Evolutionary conservation across 2,329 filamentous ascomycete species (phyloP).

Genomic region (Hymenoscyphus fraxineus): DNA sequence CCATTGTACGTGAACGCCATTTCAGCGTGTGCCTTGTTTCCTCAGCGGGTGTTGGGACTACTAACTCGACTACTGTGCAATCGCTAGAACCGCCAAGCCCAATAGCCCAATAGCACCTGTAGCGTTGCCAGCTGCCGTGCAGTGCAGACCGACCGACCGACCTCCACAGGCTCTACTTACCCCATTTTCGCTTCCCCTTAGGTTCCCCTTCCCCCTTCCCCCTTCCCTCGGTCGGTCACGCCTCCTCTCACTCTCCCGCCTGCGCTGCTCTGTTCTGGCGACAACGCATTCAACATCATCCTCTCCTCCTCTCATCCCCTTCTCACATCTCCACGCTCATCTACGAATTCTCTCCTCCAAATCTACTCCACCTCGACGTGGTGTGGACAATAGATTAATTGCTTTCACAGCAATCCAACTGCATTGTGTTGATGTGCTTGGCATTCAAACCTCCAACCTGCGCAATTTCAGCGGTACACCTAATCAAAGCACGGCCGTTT

Average conservation of each 20-base stretch:
- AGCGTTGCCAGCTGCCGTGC: background rate
- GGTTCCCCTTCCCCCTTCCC: background rate
- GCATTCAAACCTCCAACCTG: conserved; percentile 1
- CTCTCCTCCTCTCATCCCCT: background rate
- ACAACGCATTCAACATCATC: background rate
- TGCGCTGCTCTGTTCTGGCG: background rate
- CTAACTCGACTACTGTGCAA: background rate
- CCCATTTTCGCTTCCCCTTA: background rate
- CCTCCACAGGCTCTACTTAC: background rate
- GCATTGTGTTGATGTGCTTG: background rate
- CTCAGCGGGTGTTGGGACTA: no score
- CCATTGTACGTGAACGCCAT: background rate
- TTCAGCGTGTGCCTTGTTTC: background rate
- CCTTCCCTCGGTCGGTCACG: background rate
- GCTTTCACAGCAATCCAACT: background rate
- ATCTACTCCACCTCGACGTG: background rate
- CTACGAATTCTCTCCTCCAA: background rate
- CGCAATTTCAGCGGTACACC: conserved; percentile 12
- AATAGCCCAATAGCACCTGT: background rate
- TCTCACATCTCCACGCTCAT: background rate
- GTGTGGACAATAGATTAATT: background rate
- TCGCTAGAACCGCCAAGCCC: background rate
- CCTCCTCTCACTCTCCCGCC: background rate
- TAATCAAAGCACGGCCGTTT: conserved; percentile 22
- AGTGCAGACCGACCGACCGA: background rate